Evolutionary conservation across 1,284 basidiomycete genomes (phyloP).

Genomic region (Thecaphora frezii): DNA sequence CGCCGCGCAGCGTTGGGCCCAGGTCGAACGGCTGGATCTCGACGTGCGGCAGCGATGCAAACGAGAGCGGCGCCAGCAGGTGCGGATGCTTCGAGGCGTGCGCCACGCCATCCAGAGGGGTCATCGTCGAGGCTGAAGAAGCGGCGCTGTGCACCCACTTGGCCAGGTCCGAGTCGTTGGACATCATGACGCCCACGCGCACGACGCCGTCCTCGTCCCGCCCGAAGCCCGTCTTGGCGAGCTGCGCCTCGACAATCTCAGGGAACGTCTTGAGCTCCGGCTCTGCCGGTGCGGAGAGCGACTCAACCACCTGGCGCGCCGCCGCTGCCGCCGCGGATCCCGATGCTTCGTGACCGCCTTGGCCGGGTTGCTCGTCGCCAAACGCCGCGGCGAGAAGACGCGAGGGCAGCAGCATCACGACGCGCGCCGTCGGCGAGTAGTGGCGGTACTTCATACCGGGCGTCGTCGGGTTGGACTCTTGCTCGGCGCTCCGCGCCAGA

Average conservation of each 20-base stretch:
- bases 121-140: not conserved
- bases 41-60: slow-evolving; percentile 2
- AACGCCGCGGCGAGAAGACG: slow-evolving; percentile 15
- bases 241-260: slow-evolving; percentile 14
- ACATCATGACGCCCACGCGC: slow-evolving; percentile 35
- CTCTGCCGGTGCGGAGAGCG: slow-evolving; percentile 5
- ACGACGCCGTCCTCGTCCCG: not conserved
- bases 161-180: slow-evolving; percentile 25
- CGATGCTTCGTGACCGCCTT: slow-evolving; percentile 1
- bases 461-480: slow-evolving; percentile 71
- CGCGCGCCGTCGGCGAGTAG: slow-evolving; percentile 73
- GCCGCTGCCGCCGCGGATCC: not conserved
- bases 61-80: slow-evolving; percentile 7
- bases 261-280: slow-evolving; percentile 4
- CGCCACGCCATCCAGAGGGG: not conserved
- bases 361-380: not conserved
- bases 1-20: slow-evolving; percentile 68
- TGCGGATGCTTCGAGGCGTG: slow-evolving; percentile 7
- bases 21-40: slow-evolving; percentile 62
- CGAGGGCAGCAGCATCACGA: slow-evolving; percentile 35
- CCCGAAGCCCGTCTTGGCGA: slow-evolving; percentile 1
- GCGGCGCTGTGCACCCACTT: not conserved
- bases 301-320: slow-evolving; percentile 7
- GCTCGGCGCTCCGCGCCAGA: slow-evolving; percentile 33
- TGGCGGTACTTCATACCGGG: slow-evolving; percentile 99